Conservation (phyloP, 2,329 filamentous ascomycete genomes). For the Cytospora schulzeri region DNA sequence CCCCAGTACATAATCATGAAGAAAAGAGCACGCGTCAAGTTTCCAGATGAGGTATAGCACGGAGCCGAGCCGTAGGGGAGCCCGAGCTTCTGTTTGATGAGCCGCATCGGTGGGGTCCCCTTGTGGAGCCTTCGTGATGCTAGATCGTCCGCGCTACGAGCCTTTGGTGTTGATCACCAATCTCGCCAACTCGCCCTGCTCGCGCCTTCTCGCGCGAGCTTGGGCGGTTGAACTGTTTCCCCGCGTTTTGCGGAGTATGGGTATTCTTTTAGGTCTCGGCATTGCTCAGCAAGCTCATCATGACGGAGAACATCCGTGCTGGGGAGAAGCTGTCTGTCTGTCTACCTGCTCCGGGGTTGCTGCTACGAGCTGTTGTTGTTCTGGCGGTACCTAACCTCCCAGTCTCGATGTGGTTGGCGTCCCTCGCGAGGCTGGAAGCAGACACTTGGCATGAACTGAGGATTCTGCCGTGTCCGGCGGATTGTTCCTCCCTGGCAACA, state of each 20-base stretch:
- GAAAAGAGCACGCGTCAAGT: slow-evolving; percentile 24
- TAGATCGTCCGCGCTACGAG: neutral
- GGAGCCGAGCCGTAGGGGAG: slow-evolving; percentile 13
- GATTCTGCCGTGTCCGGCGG: neutral
- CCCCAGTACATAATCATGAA: neutral
- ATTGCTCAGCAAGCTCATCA: too few relatives aligned
- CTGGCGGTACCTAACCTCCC: neutral
- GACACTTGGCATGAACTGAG: neutral
- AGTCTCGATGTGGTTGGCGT: neutral
- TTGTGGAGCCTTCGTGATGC: neutral
- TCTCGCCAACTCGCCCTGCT: neutral
- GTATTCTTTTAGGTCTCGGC: neutral
- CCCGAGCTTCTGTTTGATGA: slow-evolving; percentile 7
- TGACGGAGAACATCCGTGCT: too few relatives aligned
- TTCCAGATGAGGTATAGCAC: slow-evolving; percentile 26
- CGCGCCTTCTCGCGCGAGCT: slow-evolving; percentile 1
- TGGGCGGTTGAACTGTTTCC: slow-evolving; percentile 13
- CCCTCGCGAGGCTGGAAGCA: neutral
- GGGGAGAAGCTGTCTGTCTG: too few relatives aligned
- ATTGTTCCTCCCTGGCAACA: neutral
- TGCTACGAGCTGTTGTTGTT: too few relatives aligned
- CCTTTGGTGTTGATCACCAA: neutral
- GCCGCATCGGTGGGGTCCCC: slow-evolving; percentile 10
- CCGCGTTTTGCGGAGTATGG: neutral
- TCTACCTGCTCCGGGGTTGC: too few relatives aligned